Evolutionary conservation across 2,329 filamentous ascomycete species (phyloP).

Genomic region (Pseudogymnoascus sp.): DNA sequence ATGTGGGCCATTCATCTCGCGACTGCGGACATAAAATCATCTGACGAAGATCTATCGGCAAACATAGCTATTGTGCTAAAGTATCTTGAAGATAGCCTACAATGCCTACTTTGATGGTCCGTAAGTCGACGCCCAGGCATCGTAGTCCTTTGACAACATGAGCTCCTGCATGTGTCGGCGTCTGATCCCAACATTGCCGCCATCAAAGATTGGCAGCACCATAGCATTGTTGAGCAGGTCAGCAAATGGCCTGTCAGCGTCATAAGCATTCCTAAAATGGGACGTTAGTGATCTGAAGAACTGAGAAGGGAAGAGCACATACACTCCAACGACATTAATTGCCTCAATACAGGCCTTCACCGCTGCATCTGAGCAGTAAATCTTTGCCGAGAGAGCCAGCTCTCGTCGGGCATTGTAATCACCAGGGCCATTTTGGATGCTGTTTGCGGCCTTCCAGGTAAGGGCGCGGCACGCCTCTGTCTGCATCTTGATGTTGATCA

Average conservation of each 20-base stretch:
- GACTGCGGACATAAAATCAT: not conserved
- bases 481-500: slow-evolving; percentile 47
- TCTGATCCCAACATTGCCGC: slow-evolving; percentile 47
- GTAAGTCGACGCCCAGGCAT: slow-evolving; percentile 39
- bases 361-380: slow-evolving; percentile 44
- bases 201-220: slow-evolving; percentile 45
- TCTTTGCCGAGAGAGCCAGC: slow-evolving; percentile 43
- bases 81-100: not conserved
- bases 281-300: slow-evolving; percentile 11
- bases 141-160: slow-evolving; percentile 38
- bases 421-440: slow-evolving; percentile 36
- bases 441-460: slow-evolving; percentile 46
- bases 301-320: slow-evolving; percentile 17
- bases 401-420: slow-evolving; percentile 37
- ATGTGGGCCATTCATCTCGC: not conserved
- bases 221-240: slow-evolving; percentile 40
- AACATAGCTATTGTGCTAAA: not conserved
- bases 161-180: slow-evolving; percentile 42
- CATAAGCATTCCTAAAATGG: slow-evolving; percentile 34
- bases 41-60: not conserved
- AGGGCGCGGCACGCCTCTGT: slow-evolving; percentile 43
- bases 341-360: slow-evolving; percentile 43
- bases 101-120: slow-evolving; percentile 10
- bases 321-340: slow-evolving; percentile 47
- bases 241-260: slow-evolving; percentile 32